phyloP scores from a whole-genome alignment of 768 basidiomycete species.

The Suillus variegatus region DNA sequence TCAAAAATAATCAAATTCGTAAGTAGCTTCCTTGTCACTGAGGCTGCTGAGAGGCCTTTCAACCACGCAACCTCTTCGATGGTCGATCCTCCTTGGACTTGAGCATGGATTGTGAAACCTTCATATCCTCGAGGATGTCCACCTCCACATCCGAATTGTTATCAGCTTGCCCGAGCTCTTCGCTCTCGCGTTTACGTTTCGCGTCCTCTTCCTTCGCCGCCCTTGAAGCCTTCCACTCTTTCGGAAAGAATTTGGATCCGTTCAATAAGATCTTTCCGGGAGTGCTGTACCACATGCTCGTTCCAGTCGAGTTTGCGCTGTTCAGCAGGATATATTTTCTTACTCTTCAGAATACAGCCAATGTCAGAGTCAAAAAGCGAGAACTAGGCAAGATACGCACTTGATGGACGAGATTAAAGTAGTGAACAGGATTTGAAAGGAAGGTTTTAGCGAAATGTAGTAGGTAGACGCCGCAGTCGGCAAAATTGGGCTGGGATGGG shows the following conservation, averaged over 20 bases:
- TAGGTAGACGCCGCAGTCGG: conserved; percentile 92
- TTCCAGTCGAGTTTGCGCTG: conserved; percentile 56
- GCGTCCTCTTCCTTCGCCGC: conserved; percentile 36
- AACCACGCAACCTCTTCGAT: conserved; percentile 29
- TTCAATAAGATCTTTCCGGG: conserved; percentile 46
- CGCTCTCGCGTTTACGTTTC: conserved; percentile 30
- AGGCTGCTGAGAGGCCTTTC: not conserved
- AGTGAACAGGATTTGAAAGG: conserved; percentile 58
- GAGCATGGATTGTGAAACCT: conserved; percentile 9
- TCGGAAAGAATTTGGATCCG: conserved; percentile 52
- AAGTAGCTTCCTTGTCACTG: not conserved
- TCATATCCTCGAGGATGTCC: conserved; percentile 37
- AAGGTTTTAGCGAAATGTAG: conserved; percentile 85
- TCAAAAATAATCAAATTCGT: not conserved
- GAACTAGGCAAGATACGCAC: conserved; percentile 13
- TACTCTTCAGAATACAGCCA: conserved; percentile 21
- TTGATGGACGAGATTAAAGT: conserved; percentile 49
- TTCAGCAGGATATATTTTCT: conserved; percentile 33
- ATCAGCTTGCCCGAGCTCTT: conserved; percentile 23
- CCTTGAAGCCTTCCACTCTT: conserved; percentile 51
- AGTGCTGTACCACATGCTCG: conserved; percentile 42
- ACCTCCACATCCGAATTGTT: conserved; percentile 39
- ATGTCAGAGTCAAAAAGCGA: not conserved
- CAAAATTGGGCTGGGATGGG: conserved; percentile 84
- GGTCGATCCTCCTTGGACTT: conserved; percentile 12